phyloP scores from a whole-genome alignment of 2,329 filamentous ascomycete genomes.

The Boeremia lycopersici region DNA sequence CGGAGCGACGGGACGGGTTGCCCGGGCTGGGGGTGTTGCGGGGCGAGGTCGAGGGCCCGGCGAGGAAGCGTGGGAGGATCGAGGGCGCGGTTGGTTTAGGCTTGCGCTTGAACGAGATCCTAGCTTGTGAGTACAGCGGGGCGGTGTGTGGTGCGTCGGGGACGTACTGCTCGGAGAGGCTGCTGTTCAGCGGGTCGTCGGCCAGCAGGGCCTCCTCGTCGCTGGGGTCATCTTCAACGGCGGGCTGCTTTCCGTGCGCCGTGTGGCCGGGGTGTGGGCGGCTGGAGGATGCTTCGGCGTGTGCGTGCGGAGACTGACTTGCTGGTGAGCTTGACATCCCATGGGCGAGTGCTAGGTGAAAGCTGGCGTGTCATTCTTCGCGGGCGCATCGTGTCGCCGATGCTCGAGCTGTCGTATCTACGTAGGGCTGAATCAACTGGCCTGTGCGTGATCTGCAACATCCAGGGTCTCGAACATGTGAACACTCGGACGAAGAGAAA shows the following conservation, averaged over 20 bases:
- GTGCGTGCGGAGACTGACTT: constrained; percentile 41
- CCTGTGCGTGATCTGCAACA: constrained; percentile 14
- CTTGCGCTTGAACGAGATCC: constrained; percentile 74
- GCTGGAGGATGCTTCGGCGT: constrained; percentile 55
- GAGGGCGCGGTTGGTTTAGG: constrained; percentile 54
- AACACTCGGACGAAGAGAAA: not conserved
- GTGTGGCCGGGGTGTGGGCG: constrained; percentile 29
- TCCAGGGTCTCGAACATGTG: constrained; percentile 14
- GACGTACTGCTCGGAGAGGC: constrained; percentile 53
- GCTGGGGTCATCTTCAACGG: constrained; percentile 49
- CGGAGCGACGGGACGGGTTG: constrained; percentile 26
- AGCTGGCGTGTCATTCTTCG: constrained; percentile 24
- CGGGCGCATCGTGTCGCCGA: constrained; percentile 29
- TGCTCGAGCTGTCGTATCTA: constrained; percentile 10
- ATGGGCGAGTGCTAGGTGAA: constrained; percentile 38
- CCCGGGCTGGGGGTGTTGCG: constrained; percentile 30
- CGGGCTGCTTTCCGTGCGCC: constrained; percentile 41
- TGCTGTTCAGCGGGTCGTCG: constrained; percentile 62
- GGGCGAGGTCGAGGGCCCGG: constrained; percentile 23
- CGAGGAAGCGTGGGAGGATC: constrained; percentile 54
- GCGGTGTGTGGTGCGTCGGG: no score
- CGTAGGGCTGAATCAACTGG: constrained; percentile 26
- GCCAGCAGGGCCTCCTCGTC: constrained; percentile 58
- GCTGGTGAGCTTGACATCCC: constrained; percentile 49
- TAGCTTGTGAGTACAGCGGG: constrained; percentile 17